Evolutionary conservation across 345 rosid genomes (phyloP).

Genomic region (Atalantia buxifolia): DNA sequence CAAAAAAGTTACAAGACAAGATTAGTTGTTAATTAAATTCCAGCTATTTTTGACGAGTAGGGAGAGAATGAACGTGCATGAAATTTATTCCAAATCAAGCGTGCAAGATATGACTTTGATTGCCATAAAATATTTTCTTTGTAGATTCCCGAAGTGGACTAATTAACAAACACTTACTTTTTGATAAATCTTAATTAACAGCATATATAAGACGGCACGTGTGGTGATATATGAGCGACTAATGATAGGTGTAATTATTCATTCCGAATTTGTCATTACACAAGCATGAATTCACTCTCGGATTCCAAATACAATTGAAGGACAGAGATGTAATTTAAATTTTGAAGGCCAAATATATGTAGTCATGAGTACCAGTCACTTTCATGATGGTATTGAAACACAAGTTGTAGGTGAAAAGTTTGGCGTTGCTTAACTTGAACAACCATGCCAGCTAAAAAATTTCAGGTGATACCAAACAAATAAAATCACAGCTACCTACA

Average conservation of each 20-base stretch:
- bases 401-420: constrained; percentile 15
- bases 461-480: constrained; percentile 25
- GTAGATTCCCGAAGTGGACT: neutral
- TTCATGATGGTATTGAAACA: neutral
- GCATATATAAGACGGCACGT: neutral
- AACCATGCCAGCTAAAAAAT: constrained; percentile 18
- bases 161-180: neutral
- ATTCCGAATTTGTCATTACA: too few relatives aligned
- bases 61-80: neutral
- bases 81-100: neutral
- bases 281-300: neutral
- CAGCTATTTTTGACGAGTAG: neutral
- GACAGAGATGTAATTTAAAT: neutral
- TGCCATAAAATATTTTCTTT: neutral
- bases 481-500: constrained; percentile 16
- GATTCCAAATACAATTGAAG: neutral
- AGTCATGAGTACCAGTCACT: neutral
- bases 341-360: neutral
- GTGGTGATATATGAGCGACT: neutral
- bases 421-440: constrained; percentile 7
- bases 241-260: too few relatives aligned
- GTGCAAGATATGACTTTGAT: neutral
- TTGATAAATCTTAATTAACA: neutral
- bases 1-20: neutral
- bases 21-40: neutral